Evolutionary conservation across 2,329 filamentous ascomycete genomes (phyloP).

Genomic region (Penicillium corylophilum): DNA sequence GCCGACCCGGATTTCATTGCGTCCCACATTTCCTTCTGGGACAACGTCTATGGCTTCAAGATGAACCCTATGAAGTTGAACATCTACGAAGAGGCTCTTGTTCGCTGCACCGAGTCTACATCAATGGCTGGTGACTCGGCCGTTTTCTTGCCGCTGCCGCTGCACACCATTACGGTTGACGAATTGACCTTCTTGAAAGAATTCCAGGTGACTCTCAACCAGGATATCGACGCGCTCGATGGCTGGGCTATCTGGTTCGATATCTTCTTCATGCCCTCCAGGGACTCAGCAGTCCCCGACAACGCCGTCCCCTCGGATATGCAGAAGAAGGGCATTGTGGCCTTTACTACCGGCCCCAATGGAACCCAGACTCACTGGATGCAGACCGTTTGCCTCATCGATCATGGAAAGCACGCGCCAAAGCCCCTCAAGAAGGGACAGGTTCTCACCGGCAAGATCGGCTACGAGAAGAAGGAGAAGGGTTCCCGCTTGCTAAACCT

Average conservation of each 20-base stretch:
- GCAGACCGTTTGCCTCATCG: slow-evolving; percentile 73
- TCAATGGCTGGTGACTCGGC: slow-evolving; percentile 54
- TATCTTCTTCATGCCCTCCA: slow-evolving; percentile 75
- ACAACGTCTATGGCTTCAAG: slow-evolving; percentile 90
- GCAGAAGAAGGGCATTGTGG: slow-evolving; percentile 63
- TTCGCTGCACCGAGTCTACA: slow-evolving; percentile 65
- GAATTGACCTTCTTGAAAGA: slow-evolving; percentile 74
- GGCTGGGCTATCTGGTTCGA: slow-evolving; percentile 94
- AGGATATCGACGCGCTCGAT: slow-evolving; percentile 69
- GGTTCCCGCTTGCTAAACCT: slow-evolving; percentile 70
- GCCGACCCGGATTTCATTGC: slow-evolving; percentile 73
- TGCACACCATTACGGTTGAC: slow-evolving; percentile 68
- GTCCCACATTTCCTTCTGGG: slow-evolving; percentile 82
- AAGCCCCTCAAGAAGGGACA: slow-evolving; percentile 54
- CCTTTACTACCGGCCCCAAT: slow-evolving; percentile 82
- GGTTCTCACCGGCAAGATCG: slow-evolving; percentile 64
- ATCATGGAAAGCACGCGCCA: slow-evolving; percentile 53
- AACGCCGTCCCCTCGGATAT: slow-evolving; percentile 61
- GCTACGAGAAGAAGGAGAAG: slow-evolving; percentile 67
- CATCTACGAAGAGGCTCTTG: slow-evolving; percentile 77
- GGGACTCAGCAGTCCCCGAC: slow-evolving; percentile 50
- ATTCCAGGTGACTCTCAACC: slow-evolving; percentile 62
- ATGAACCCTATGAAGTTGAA: slow-evolving; percentile 86
- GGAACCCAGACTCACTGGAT: slow-evolving; percentile 85
- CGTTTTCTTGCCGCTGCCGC: slow-evolving; percentile 72